phyloP scores from a whole-genome alignment of 768 basidiomycete genomes.

The Naganishia kalamii region DNA sequence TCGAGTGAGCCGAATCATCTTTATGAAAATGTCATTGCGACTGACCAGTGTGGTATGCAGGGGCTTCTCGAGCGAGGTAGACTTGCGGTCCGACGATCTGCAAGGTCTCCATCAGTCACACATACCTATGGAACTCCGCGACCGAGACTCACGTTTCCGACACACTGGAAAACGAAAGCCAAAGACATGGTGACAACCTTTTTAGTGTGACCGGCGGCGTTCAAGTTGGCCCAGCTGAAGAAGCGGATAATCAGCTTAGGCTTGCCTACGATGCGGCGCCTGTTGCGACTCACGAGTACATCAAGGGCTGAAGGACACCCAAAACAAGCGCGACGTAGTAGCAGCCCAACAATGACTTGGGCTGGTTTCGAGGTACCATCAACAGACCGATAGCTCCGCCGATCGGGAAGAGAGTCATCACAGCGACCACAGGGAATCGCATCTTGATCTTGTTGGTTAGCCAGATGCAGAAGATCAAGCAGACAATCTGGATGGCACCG shows the following conservation, averaged over 20 bases:
- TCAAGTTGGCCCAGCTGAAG: slow-evolving; percentile 35
- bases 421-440: slow-evolving; percentile 29
- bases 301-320: slow-evolving; percentile 25
- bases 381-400: slow-evolving; percentile 37
- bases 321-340: slow-evolving; percentile 30
- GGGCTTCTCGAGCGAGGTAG: slow-evolving; percentile 36
- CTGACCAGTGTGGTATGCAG: slow-evolving; percentile 37
- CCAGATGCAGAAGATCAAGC: slow-evolving; percentile 19
- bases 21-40: not conserved
- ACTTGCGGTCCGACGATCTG: slow-evolving; percentile 40
- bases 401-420: slow-evolving; percentile 35
- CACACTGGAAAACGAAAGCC: slow-evolving; percentile 32
- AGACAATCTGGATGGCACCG: slow-evolving; percentile 20
- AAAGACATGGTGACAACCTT: slow-evolving; percentile 34
- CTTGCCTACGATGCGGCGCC: no score
- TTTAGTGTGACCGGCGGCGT: slow-evolving; percentile 34
- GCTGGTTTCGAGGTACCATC: slow-evolving; percentile 30
- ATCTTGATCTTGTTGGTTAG: slow-evolving; percentile 23
- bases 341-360: slow-evolving; percentile 25
- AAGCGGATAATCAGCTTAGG: not conserved
- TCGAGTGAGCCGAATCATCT: not conserved
- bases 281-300: slow-evolving; percentile 12
- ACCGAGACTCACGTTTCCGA: slow-evolving; percentile 29
- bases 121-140: not conserved
- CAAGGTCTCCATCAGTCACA: not conserved